Evolutionary conservation across 768 basidiomycete genomes (phyloP), one percentile per base, ranked within the genome.

Genomic region (Sporobolomyces pararoseus): DNA sequence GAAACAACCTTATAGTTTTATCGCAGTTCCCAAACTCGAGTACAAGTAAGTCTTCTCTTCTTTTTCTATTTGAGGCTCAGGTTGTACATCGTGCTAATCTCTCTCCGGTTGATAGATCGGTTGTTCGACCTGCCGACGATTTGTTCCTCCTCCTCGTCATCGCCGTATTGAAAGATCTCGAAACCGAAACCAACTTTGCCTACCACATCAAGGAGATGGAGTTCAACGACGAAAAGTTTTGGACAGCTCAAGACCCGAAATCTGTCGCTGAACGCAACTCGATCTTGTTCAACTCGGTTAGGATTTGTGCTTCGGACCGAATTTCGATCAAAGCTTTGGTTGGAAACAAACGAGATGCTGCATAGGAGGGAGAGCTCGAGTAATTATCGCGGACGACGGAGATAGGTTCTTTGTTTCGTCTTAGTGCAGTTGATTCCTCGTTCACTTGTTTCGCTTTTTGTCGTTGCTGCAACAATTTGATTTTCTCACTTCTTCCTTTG

Each of bases 181-280:
- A 68, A 47, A 67, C 62, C 27, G 63, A 65, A 58, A 34, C 49
- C 17, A 65, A 68, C 46, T 65, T 72, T 17, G 57, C 71, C 9
- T 50, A 34, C n/a, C 63, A 65, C 66, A 72, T 67, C 63, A 32
- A 50, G 21, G 12, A 61, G 31, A 35, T 60, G 25, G 46, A 25
- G 13, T 65, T 32, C 42, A 44, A 65, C 64, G 27, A 49, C 29
- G 34, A 12, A 10, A 2, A 61, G 14, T 7, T 65, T 4, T 70
- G 64, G 64, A 50, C 31, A 13, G 23, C 46, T n/a, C 0, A 25
- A 12, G 52, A 54, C 35, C 1, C 6, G 12, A 13, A 37, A 25
- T 23, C 42, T 4, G 17, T 10, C 9, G 32, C 65, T 29, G 42
- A 50, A 32, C 57, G 69, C 37, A 70, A 70, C 63, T 1, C 6